Conservation (phyloP, 169 alveolate species). For the Babesia ovata region DNA sequence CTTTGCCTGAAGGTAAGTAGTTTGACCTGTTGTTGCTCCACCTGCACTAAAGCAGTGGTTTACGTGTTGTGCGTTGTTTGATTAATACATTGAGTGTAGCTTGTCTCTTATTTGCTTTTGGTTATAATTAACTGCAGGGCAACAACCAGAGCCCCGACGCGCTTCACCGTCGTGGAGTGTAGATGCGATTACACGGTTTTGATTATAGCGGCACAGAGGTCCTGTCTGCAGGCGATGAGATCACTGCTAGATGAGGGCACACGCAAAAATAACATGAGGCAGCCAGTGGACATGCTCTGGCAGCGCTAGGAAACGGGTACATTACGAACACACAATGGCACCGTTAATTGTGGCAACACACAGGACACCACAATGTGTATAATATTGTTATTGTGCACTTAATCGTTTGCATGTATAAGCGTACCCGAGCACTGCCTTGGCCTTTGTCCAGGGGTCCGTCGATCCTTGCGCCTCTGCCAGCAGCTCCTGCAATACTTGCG, state of each 20-base stretch:
- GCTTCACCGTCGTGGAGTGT: slow-evolving; percentile 29
- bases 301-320: not conserved
- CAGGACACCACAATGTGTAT: not conserved
- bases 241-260: not conserved
- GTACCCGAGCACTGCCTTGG: slow-evolving; percentile 63
- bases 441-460: slow-evolving; percentile 66
- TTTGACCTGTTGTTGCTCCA: not conserved
- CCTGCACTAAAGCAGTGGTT: not conserved
- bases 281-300: not conserved
- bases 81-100: not conserved
- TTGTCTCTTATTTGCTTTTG: not conserved
- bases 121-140: slow-evolving; percentile 9
- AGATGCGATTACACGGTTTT: slow-evolving; percentile 44
- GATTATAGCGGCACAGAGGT: slow-evolving; percentile 35
- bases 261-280: not conserved
- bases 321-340: not conserved
- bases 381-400: not conserved
- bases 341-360: not conserved
- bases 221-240: slow-evolving; percentile 20
- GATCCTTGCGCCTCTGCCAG: slow-evolving; percentile 59
- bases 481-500: slow-evolving; percentile 66
- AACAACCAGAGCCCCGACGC: slow-evolving; percentile 26
- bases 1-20: slow-evolving; percentile 59
- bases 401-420: slow-evolving; percentile 1
- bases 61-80: not conserved